A percentile compares a stretch with the other conserved stretches of the same genome.
Conservation (phyloP, 2,329 filamentous ascomycete genomes). For the Pyrenochaeta sp. region DNA sequence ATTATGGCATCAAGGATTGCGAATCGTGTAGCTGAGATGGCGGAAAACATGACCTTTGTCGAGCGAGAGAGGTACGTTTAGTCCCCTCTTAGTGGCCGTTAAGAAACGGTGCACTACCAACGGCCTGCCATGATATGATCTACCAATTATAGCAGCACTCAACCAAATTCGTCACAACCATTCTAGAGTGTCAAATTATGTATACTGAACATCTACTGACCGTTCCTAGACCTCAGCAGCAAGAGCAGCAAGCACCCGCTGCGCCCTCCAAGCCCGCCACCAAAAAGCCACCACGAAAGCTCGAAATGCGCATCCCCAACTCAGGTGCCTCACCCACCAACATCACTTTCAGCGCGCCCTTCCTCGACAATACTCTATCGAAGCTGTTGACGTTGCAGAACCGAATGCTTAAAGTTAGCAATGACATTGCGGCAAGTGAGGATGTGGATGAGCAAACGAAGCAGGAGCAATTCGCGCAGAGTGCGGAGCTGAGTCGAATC, state of each 20-base stretch:
- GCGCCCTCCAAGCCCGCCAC: constrained; percentile 22
- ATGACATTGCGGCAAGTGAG: constrained; percentile 56
- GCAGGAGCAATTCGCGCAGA: constrained; percentile 60
- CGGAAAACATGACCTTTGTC: constrained; percentile 62
- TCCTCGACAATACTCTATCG: constrained; percentile 61
- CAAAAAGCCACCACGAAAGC: constrained; percentile 57
- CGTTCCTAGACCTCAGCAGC: constrained; percentile 28
- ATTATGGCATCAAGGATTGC: constrained; percentile 61
- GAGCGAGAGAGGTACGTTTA: constrained; percentile 52
- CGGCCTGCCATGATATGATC: background rate
- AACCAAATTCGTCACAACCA: too few species aligned
- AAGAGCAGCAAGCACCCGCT: constrained; percentile 27
- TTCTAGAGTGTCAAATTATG: background rate
- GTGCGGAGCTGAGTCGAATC: constrained; percentile 58
- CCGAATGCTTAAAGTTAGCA: constrained; percentile 59
- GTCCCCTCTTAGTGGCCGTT: constrained; percentile 23
- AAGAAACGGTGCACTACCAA: constrained; percentile 18
- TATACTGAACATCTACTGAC: constrained; percentile 14
- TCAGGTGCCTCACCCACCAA: constrained; percentile 45
- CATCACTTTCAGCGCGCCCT: constrained; percentile 61
- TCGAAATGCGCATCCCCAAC: constrained; percentile 58
- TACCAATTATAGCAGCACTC: too few species aligned
- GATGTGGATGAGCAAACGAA: constrained; percentile 57
- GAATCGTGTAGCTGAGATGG: constrained; percentile 62
- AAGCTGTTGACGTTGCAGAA: constrained; percentile 61